Base-by-base conservation (phyloP, 2,329 filamentous ascomycete genomes). In the Coleophoma cylindrospora region DNA sequence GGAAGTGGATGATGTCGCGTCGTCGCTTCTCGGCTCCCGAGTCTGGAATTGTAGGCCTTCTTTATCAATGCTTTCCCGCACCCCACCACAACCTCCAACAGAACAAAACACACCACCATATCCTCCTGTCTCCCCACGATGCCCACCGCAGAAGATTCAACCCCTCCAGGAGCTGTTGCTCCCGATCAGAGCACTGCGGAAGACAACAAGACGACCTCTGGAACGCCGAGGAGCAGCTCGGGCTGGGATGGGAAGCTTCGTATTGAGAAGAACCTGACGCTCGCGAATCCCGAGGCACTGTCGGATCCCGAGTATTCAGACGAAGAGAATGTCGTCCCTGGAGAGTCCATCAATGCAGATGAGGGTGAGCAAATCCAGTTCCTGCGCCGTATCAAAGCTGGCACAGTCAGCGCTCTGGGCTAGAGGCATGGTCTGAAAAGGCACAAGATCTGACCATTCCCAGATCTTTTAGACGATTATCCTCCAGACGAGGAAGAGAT, bases 291-390 rank as follows among this genome's bases (percentile, higher is more conserved):
- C 2, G 89, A 94, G 63, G 89, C 87, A 10, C 69, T 95, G 47
- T 87, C 87, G 40, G 91, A 96, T 61, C 83, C 88, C 0, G 91
- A 96, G 50, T 90, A 92, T 64, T 94, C 89, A 14, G 91, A 89
- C 57, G 80, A 84, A 11, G 80, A 84, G 54, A 80, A 85, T 53
- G 77, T 85, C 17, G 70, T 87, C 54, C 81, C 81, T 0, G 85
- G 86, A 45, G 87, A 95, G 51, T 76, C 86, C 64, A 90, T 95
- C 51, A 76, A 80, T 22, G 87, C 90, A 7, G 91, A 95, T 64
- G 90, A 95, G 74, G 86, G 88, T 89, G 36, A n/a, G 36, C 36
- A 38, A 7, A 14, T 38, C 7, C 7, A 13, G 3, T 27, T 27
- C 9, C 27, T 27, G 27, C 9, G 27, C 4, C 3, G 27, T 10